phyloP scores from a whole-genome alignment of 2,329 filamentous ascomycete species.

The Lachnellula subtilissima region DNA sequence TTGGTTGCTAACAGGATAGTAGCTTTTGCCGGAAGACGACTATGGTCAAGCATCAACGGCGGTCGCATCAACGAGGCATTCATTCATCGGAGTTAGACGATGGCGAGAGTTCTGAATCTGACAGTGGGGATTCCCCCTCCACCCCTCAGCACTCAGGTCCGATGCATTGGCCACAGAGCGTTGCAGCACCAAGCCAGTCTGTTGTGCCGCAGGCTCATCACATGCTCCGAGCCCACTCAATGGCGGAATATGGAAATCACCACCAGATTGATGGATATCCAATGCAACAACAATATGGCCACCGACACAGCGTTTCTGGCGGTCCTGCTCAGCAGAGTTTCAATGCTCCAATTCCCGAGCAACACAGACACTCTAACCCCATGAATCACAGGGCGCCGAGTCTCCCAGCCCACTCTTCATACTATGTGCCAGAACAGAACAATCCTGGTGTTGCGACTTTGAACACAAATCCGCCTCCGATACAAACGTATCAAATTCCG shows the following conservation, averaged over 20 bases:
- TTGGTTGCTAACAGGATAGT: conserved; percentile 13
- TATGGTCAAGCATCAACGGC: conserved; percentile 62
- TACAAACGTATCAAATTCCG: conserved; percentile 42
- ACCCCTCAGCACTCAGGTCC: conserved; percentile 49
- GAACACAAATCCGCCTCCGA: conserved; percentile 47
- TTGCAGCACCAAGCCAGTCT: conserved; percentile 38
- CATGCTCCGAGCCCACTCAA: conserved; percentile 49
- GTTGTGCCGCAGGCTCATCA: conserved; percentile 24
- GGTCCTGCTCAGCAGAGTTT: conserved; percentile 38
- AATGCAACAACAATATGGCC: conserved; percentile 35
- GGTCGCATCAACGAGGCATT: conserved; percentile 54
- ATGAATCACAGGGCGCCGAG: conserved; percentile 33
- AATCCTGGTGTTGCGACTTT: conserved; percentile 59
- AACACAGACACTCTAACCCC: conserved; percentile 34
- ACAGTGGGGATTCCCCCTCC: conserved; percentile 50
- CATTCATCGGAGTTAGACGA: conserved; percentile 46
- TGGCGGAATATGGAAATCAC: conserved; percentile 48
- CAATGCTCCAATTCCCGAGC: conserved; percentile 38
- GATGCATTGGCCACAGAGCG: conserved; percentile 47
- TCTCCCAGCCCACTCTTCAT: conserved; percentile 28
- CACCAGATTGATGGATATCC: conserved; percentile 37
- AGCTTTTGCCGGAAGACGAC: conserved; percentile 71
- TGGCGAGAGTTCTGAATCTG: conserved; percentile 33
- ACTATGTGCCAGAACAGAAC: conserved; percentile 56
- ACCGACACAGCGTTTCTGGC: conserved; percentile 45